These are phyloP conservation scores for Hebeloma cylindrosporum DNA, from an alignment of 768 basidiomycete genomes.

Conservation along the genomic window DNA sequence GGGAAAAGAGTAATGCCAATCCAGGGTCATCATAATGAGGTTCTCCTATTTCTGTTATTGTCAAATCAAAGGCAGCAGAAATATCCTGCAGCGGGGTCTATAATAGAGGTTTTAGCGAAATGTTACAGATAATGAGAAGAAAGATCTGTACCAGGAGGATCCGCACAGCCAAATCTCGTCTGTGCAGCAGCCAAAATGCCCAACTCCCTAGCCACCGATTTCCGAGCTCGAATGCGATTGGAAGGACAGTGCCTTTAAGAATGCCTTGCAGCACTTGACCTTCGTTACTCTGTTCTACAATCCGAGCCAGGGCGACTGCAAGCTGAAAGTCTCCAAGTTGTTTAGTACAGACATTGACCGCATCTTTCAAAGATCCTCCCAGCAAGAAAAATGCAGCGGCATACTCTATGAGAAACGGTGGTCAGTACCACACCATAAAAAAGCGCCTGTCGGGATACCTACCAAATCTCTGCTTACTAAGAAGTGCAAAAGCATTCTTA, in stretches of 20 bases:
- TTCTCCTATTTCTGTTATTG: conserved; percentile 68
- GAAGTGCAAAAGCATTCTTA: conserved; percentile 93
- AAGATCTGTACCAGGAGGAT: conserved; percentile 70
- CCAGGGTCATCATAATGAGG: conserved; percentile 94
- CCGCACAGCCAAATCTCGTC: conserved; percentile 86
- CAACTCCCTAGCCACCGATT: conserved; percentile 94
- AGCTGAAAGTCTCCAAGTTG: conserved; percentile 90
- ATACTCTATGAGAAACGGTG: conserved; percentile 64
- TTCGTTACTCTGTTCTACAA: conserved; percentile 79
- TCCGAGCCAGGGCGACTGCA: conserved; percentile 81
- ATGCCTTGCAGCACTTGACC: conserved; percentile 75
- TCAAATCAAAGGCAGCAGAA: conserved; percentile 54
- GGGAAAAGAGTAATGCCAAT: conserved; percentile 85
- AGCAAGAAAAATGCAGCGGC: conserved; percentile 98
- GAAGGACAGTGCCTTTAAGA: conserved; percentile 73
- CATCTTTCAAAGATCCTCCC: conserved; percentile 85
- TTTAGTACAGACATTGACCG: conserved; percentile 85
- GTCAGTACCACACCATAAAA: conserved; percentile 7
- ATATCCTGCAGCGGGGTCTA: conserved; percentile 80
- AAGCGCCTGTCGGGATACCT: conserved; percentile 23
- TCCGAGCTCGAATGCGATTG: conserved; percentile 80
- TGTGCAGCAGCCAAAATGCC: conserved; percentile 93
- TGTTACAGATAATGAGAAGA: not conserved
- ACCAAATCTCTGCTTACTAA: conserved; percentile 94
- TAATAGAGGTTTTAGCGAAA: not conserved